These are phyloP conservation scores for Speleostelium caveatum DNA, from an alignment of 78 protist species.

Conservation along the genomic window DNA sequence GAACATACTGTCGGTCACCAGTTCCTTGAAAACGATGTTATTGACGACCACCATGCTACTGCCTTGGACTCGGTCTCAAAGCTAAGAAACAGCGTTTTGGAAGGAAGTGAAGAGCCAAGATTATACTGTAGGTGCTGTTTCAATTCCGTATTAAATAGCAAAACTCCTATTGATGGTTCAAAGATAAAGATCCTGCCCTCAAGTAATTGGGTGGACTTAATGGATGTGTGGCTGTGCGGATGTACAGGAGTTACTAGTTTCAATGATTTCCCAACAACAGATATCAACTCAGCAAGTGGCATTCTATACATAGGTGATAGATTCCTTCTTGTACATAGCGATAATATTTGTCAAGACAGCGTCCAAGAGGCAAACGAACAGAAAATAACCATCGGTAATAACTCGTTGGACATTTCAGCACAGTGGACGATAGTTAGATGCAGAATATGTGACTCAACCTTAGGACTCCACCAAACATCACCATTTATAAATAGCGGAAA, in stretches of 20 bases:
- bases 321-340: constrained; percentile 22
- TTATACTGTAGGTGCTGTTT: constrained; percentile 29
- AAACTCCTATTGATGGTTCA: background rate
- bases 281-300: constrained; percentile 8
- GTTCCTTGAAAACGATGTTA: constrained; percentile 10
- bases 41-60: constrained; percentile 7
- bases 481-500: background rate
- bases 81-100: background rate
- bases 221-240: constrained; percentile 75
- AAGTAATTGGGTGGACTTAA: constrained; percentile 51
- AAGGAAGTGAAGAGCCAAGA: background rate
- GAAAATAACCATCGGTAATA: background rate
- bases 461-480: background rate
- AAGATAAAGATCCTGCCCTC: constrained; percentile 40
- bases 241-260: constrained; percentile 50
- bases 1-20: constrained; percentile 1
- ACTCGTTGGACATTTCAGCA: background rate
- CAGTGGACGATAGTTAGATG: constrained; percentile 2
- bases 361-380: too few species aligned
- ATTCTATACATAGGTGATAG: constrained; percentile 48
- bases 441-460: background rate
- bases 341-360: too few species aligned
- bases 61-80: background rate
- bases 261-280: constrained; percentile 25
- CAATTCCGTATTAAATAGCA: background rate